Evolutionary conservation across 345 rosid species (phyloP).

Genomic region (Boechera divaricarpa): DNA sequence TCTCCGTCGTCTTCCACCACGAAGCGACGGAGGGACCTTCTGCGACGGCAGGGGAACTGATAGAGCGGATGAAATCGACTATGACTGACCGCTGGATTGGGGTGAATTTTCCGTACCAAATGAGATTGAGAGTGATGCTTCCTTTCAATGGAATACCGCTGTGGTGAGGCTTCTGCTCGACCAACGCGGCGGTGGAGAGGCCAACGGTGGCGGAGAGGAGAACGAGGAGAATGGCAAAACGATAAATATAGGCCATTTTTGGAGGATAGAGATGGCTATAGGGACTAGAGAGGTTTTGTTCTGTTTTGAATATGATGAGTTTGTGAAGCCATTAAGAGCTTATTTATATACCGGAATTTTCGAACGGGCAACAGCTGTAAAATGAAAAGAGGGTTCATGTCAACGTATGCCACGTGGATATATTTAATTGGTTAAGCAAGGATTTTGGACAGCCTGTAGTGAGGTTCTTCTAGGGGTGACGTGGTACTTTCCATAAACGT

Average conservation of each 20-base stretch:
- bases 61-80: slow-evolving; percentile 75
- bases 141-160: slow-evolving; percentile 71
- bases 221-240: slow-evolving; percentile 31
- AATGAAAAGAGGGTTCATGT: slow-evolving; percentile 10
- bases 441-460: slow-evolving; percentile 43
- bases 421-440: slow-evolving; percentile 30
- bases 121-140: slow-evolving; percentile 64
- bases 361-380: slow-evolving; percentile 44
- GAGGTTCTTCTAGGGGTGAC: slow-evolving; percentile 42
- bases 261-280: not conserved
- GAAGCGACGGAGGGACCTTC: slow-evolving; percentile 59
- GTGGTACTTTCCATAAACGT: slow-evolving; percentile 38
- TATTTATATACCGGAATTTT: slow-evolving; percentile 34
- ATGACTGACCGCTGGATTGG: slow-evolving; percentile 73
- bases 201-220: slow-evolving; percentile 33
- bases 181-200: slow-evolving; percentile 33
- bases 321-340: not conserved
- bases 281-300: slow-evolving; percentile 11
- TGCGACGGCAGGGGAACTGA: slow-evolving; percentile 40
- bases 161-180: slow-evolving; percentile 51
- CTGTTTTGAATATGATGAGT: not conserved
- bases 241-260: slow-evolving; percentile 29
- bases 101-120: slow-evolving; percentile 87
- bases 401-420: slow-evolving; percentile 41
- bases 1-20: slow-evolving; percentile 91